Base-by-base conservation (phyloP, 805 yeast species). In the Metschnikowia drakensbergensis region DNA sequence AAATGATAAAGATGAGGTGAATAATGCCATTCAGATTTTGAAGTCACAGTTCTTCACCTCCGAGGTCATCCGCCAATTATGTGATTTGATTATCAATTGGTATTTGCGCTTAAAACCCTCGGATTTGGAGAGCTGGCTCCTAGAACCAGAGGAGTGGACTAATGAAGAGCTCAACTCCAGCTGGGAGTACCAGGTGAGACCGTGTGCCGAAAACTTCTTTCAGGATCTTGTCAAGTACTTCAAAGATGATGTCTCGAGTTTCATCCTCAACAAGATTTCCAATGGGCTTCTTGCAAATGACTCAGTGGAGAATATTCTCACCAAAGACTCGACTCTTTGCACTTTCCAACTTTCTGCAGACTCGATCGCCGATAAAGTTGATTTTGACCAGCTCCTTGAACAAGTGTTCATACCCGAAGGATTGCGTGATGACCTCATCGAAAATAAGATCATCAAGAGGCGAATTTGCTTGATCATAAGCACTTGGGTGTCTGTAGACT, bases 131-230 rank as follows among this genome's bases (percentile, higher is more conserved):
- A 71, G 80, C 34, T 94, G 98, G 98, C 63, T 74, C 9, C 64
- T 77, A 13, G 96, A 90, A 51, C 97, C 98, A 0, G 98, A 90
- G 63, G 97, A 89, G 63, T 94, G 96, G 88, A 82, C 87, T 22
- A 82, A 83, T 54, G 96, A 89, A 59, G 96, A 90, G 55, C 69
- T 84, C 49, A 77, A 82, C 44, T 71, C 81, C 4, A 83, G 85
- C 60, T 89, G 88, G 83, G 97, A 91, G 61, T 88, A 72, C 62
- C 91, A 87, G 61, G 76, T 90, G 9, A 74, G 95, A 48, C 89
- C 92, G 3, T 88, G 97, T 66, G 89, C 96, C 0, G 96, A 88
- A 57, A 83, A 83, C 60, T 82, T 89, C 55, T 90, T 83, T 61
- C 87, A 84, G 55, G 94, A 86, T 60, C 67, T 91, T 53, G 79